Evolutionary conservation across 371 early-diverging fungal genomes (phyloP).

Genomic region (Mortierella sp.): DNA sequence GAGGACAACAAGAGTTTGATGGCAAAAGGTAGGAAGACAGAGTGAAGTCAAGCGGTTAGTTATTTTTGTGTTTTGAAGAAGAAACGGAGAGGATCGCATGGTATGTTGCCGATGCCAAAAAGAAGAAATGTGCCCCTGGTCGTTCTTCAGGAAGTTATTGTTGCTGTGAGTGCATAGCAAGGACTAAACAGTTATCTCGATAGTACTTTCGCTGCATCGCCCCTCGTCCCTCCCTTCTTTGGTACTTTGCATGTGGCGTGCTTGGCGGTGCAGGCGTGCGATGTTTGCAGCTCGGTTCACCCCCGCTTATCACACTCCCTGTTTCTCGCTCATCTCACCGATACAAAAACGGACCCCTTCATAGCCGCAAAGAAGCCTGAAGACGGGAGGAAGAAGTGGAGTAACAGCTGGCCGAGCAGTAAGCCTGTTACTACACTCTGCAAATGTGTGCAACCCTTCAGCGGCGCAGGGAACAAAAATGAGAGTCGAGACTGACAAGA

Average conservation of each 20-base stretch:
- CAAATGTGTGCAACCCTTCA: too few relatives aligned
- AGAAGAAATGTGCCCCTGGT: too few relatives aligned
- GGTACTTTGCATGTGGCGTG: too few relatives aligned
- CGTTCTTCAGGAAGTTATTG: too few relatives aligned
- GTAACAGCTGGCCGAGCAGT: not conserved
- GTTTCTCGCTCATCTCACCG: not conserved
- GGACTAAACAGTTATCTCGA: too few relatives aligned
- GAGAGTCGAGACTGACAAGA: conserved; percentile 5
- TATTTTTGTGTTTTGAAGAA: not conserved
- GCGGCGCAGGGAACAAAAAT: not conserved
- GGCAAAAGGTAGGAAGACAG: not conserved
- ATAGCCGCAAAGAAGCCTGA: not conserved
- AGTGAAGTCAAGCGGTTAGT: not conserved
- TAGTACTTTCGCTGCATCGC: conserved; percentile 4
- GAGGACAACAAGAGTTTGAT: not conserved
- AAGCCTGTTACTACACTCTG: too few relatives aligned
- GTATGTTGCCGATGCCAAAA: too few relatives aligned
- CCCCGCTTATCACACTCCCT: not conserved
- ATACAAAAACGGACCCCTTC: not conserved
- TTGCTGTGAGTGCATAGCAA: too few relatives aligned
- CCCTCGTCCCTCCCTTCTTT: too few relatives aligned
- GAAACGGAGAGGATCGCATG: too few relatives aligned
- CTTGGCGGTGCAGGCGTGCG: not conserved
- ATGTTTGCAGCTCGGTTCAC: not conserved
- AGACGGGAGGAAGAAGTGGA: not conserved